Percentiles rank a stretch among this genome's conserved stretches.
Evolutionary conservation across 148 eudicot species (phyloP).

Genomic region (Nepenthes gracilis): DNA sequence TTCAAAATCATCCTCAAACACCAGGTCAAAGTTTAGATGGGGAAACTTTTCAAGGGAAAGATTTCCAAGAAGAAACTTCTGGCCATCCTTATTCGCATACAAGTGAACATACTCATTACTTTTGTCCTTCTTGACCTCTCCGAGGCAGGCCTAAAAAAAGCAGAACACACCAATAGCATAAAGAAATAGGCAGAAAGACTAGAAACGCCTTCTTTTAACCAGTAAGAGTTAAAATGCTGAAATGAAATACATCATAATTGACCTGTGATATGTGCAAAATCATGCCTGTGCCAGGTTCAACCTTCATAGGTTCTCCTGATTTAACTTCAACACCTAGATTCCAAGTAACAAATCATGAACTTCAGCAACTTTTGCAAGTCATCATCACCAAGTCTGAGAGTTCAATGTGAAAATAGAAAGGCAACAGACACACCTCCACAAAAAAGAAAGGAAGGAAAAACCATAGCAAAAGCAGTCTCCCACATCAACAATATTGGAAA

Average conservation of each 20-base stretch:
- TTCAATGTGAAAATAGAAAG: no score
- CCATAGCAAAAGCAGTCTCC: no score
- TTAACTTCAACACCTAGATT: constrained; percentile 54
- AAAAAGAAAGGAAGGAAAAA: no score
- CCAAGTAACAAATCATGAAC: neutral
- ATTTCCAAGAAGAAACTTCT: constrained; percentile 51
- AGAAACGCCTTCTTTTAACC: neutral
- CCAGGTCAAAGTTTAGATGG: constrained; percentile 53
- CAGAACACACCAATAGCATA: neutral
- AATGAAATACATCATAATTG: neutral
- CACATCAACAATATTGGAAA: no score
- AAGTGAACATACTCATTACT: constrained; percentile 41
- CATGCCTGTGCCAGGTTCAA: constrained; percentile 35
- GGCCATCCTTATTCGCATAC: constrained; percentile 32
- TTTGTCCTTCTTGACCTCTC: constrained; percentile 43
- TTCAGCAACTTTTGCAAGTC: no score
- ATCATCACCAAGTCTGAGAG: no score
- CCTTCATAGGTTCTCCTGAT: constrained; percentile 36
- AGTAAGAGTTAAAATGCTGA: neutral
- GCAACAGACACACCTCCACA: no score
- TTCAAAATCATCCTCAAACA: constrained; percentile 52
- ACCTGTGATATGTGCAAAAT: constrained; percentile 75
- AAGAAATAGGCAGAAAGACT: neutral
- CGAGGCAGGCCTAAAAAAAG: constrained; percentile 53
- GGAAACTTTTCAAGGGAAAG: constrained; percentile 51